phyloP scores from a whole-genome alignment of 805 yeast species.

The Suhomyces pyralidae region DNA sequence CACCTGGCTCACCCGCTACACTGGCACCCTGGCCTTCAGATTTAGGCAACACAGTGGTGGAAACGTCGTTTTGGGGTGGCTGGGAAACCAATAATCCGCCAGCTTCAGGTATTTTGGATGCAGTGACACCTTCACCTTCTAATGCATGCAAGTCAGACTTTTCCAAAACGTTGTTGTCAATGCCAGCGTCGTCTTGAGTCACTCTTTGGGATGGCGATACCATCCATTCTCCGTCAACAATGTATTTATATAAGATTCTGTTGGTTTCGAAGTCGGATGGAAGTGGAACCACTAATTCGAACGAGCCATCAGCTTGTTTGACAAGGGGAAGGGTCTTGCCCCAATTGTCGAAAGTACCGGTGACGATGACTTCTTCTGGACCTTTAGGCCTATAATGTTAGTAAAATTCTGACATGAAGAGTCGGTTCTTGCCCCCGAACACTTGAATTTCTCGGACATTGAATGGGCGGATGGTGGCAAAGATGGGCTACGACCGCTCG shows the following conservation, averaged over 20 bases:
- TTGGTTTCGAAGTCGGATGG: conserved; percentile 30
- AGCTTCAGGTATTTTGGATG: conserved; percentile 31
- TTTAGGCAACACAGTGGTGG: conserved; percentile 47
- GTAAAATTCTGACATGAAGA: background rate
- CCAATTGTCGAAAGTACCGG: conserved; percentile 74
- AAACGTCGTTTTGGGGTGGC: conserved; percentile 7
- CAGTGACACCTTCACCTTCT: conserved; percentile 11
- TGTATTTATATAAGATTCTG: conserved; percentile 53
- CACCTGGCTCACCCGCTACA: conserved; percentile 69
- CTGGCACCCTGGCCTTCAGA: conserved; percentile 41
- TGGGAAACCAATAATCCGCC: conserved; percentile 20
- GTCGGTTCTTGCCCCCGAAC: background rate
- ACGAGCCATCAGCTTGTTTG: conserved; percentile 58
- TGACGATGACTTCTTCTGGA: conserved; percentile 55
- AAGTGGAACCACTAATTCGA: conserved; percentile 57
- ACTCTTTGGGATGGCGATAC: conserved; percentile 37
- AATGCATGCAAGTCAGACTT: conserved; percentile 29
- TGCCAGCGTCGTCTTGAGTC: conserved; percentile 49
- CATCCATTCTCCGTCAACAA: conserved; percentile 70
- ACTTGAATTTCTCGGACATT: background rate
- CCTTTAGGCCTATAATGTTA: conserved; percentile 38
- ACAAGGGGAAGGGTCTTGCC: conserved; percentile 56
- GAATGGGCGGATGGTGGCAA: background rate
- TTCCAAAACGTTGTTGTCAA: conserved; percentile 49
- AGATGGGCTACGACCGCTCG: background rate